These are phyloP conservation scores for Pleurotus eryngii DNA, from an alignment of 768 basidiomycete species.

Conservation along the genomic window DNA sequence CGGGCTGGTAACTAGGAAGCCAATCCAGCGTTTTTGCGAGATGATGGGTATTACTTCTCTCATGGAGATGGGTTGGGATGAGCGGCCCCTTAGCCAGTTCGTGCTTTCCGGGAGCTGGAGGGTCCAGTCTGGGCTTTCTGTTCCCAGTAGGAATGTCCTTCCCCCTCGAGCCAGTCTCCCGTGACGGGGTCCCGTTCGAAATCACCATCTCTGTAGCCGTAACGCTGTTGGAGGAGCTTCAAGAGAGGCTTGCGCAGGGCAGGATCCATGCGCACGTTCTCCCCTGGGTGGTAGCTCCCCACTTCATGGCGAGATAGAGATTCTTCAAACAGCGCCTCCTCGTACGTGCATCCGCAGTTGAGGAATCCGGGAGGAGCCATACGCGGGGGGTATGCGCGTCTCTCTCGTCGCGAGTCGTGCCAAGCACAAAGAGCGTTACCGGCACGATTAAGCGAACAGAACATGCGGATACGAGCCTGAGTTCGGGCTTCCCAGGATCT, in stretches of 20 bases:
- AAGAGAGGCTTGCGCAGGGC: conserved; percentile 79
- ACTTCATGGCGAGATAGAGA: conserved; percentile 75
- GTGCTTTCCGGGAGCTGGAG: conserved; percentile 29
- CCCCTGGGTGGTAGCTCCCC: conserved; percentile 81
- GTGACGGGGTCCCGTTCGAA: conserved; percentile 70
- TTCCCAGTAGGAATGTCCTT: conserved; percentile 65
- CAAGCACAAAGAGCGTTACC: conserved; percentile 88
- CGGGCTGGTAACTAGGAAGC: not conserved
- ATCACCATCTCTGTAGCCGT: conserved; percentile 80
- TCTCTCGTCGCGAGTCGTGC: conserved; percentile 86
- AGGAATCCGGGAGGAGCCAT: conserved; percentile 76
- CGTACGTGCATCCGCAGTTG: conserved; percentile 84
- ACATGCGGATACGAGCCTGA: conserved; percentile 63
- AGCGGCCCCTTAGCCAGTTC: conserved; percentile 13
- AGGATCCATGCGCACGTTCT: conserved; percentile 86
- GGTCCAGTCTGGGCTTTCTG: conserved; percentile 41
- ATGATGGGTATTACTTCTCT: not conserved
- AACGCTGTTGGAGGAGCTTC: conserved; percentile 65
- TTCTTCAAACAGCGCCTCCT: conserved; percentile 86
- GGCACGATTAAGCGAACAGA: conserved; percentile 81
- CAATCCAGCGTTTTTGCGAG: not conserved
- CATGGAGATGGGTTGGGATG: conserved; percentile 25
- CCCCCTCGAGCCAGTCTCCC: conserved; percentile 66
- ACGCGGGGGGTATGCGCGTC: conserved; percentile 71
- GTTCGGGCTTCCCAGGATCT: conserved; percentile 71